Base-by-base conservation (phyloP, 768 basidiomycete genomes). In the Leccinum subgranulosum region DNA sequence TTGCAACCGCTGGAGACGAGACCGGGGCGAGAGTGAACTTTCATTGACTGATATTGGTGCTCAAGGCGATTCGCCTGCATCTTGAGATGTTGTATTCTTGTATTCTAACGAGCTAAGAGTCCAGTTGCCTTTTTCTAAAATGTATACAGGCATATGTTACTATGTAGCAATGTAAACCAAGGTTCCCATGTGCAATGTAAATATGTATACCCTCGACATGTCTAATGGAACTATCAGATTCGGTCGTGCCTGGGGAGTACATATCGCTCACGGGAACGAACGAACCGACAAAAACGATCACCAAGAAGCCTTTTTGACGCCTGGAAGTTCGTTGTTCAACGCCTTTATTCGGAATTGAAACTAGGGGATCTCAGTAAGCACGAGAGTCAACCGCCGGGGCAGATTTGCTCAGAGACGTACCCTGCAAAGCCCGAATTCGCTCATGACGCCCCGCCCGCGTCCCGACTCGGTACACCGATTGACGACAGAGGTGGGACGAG, bases 281-380 rank as follows among this genome's bases (percentile, higher is more conserved):
- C 12, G 28, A 49, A 43, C 10, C 5, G 11, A 33, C 15, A 34
- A 10, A 27, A 41, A 34, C 9, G 11, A 49, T 62, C 79, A 97
- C 94, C 95, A 98, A n/a, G 87, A 90, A 8, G 94, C 92, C 67
- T 96, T 94, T 47, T 81, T 79, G 27, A 98, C 92, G 6, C 95
- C 95, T 19, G 91, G 87, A 28, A 97, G 77, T 65, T 95, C 87
- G 5, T 92, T 88, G 34, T 77, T 77, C 53, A 92, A 75, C 0
- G 94, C 95, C 67, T 94, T 90, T 49, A 91, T 66, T 36, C 94
- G 84, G 77, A 98, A 97, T 76, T 95, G 93, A 77, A 82, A 92
- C 95, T 97, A 27, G 1, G 66, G 8, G 3, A 10, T 19, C n/a
- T 27, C 19, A 43, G 51, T 49, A 0, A 48, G 33, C 14, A 46